Conservation (phyloP, 805 yeast genomes). For the Zygosaccharomyces bailii region DNA sequence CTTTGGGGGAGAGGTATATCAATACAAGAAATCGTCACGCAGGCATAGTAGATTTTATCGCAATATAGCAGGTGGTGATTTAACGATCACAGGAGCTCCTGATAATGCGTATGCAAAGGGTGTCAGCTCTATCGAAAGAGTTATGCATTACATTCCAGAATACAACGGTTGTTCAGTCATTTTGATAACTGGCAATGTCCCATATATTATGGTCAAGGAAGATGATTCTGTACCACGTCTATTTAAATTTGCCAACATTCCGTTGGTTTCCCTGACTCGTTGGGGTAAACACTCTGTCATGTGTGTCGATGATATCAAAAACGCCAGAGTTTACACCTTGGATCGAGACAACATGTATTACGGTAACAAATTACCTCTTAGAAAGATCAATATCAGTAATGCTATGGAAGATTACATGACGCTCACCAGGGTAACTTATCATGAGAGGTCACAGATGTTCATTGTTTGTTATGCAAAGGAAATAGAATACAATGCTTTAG, state of each 20-base stretch:
- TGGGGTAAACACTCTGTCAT: conserved; percentile 48
- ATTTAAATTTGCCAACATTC: conserved; percentile 60
- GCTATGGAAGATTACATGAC: conserved; percentile 39
- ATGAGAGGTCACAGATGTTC: conserved; percentile 59
- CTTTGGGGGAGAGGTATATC: conserved; percentile 72
- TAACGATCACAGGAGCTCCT: conserved; percentile 71
- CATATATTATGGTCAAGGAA: conserved; percentile 65
- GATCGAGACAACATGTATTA: conserved; percentile 43
- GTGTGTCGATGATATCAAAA: conserved; percentile 65
- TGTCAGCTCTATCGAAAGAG: conserved; percentile 60
- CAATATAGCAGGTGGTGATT: conserved; percentile 32
- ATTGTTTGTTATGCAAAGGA: conserved; percentile 58
- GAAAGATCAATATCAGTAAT: conserved; percentile 46
- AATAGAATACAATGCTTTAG: conserved; percentile 60
- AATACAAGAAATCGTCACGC: conserved; percentile 51
- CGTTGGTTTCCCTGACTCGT: conserved; percentile 55
- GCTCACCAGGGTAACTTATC: conserved; percentile 63
- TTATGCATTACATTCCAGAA: conserved; percentile 55
- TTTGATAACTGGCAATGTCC: conserved; percentile 69
- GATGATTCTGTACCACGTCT: conserved; percentile 61
- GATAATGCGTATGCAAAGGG: conserved; percentile 70
- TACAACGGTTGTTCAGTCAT: conserved; percentile 57
- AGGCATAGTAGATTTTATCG: conserved; percentile 26
- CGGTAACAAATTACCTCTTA: conserved; percentile 59
- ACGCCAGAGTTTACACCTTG: conserved; percentile 53